phyloP scores from a whole-genome alignment of 2,329 filamentous ascomycete genomes.

The Truncatella angustata region DNA sequence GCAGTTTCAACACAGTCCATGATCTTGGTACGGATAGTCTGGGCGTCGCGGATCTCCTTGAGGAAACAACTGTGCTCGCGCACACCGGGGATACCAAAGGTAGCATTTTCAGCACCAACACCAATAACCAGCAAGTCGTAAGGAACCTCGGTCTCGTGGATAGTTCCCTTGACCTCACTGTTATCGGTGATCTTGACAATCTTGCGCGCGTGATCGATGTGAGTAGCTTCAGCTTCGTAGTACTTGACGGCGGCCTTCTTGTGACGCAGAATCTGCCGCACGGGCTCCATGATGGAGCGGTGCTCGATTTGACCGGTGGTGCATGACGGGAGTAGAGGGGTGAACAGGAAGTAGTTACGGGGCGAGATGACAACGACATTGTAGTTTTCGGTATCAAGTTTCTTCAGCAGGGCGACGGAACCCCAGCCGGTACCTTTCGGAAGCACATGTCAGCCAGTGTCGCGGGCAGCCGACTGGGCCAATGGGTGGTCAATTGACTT shows the following conservation, averaged over 20 bases:
- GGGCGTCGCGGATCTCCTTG: slow-evolving; percentile 96
- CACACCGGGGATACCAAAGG: slow-evolving; percentile 95
- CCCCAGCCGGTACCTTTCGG: slow-evolving; percentile 86
- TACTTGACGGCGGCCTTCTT: slow-evolving; percentile 93
- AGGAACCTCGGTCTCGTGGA: slow-evolving; percentile 80
- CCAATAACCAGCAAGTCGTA: slow-evolving; percentile 99
- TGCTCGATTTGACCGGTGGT: slow-evolving; percentile 97
- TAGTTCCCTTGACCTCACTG: slow-evolving; percentile 86
- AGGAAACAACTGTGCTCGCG: slow-evolving; percentile 95
- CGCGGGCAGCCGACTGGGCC: background rate
- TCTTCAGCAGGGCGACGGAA: slow-evolving; percentile 94
- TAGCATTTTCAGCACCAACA: slow-evolving; percentile 97
- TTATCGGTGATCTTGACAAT: slow-evolving; percentile 87
- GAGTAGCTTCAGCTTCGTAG: slow-evolving; percentile 96
- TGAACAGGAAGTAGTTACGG: slow-evolving; percentile 99
- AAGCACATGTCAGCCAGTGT: slow-evolving; percentile 20
- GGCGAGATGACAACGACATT: slow-evolving; percentile 97
- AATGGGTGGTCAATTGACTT: slow-evolving; percentile 29
- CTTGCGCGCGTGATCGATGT: slow-evolving; percentile 90
- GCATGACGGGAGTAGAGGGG: slow-evolving; percentile 92
- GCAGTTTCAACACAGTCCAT: slow-evolving; percentile 99
- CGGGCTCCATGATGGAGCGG: slow-evolving; percentile 98
- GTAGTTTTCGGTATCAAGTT: slow-evolving; percentile 98
- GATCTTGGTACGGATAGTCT: slow-evolving; percentile 95
- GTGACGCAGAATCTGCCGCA: slow-evolving; percentile 91